A percentile compares a stretch with the other conserved stretches of the same genome.
phyloP scores from a whole-genome alignment of 2,329 filamentous ascomycete genomes.

The Neurospora sp. region DNA sequence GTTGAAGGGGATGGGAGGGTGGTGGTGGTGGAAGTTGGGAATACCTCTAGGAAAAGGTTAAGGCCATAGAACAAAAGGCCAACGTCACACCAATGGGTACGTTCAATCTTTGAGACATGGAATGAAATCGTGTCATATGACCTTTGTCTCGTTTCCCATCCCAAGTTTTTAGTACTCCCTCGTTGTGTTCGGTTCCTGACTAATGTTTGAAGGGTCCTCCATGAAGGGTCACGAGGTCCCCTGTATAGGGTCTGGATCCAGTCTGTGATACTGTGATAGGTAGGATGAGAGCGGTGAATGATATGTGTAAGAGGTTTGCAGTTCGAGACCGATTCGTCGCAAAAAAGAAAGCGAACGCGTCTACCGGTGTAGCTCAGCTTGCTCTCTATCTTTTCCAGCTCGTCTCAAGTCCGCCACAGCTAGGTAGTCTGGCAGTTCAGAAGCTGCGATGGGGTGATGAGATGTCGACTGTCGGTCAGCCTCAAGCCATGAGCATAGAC shows the following conservation, averaged over 20 bases:
- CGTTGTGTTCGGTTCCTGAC: conserved; percentile 8
- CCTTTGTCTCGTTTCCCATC: conserved; percentile 2
- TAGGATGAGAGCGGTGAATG: not conserved
- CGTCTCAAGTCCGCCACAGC: not conserved
- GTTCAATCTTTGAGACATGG: too few relatives aligned
- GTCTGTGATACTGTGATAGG: not conserved
- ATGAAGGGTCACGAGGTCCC: conserved; percentile 11
- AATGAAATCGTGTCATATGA: conserved; percentile 8
- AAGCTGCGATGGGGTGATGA: not conserved
- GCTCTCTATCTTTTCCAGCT: not conserved
- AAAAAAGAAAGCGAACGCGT: not conserved
- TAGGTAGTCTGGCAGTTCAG: not conserved
- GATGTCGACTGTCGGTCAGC: not conserved
- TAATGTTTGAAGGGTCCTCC: conserved; percentile 8
- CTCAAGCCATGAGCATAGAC: not conserved
- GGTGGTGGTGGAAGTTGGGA: not conserved
- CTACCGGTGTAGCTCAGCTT: not conserved
- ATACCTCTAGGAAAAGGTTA: not conserved
- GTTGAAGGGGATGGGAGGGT: not conserved
- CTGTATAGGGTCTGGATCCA: not conserved
- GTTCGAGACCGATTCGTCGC: not conserved
- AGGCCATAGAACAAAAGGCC: too few relatives aligned
- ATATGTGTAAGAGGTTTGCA: not conserved
- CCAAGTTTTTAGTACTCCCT: not conserved
- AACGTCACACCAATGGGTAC: too few relatives aligned